Conservation (phyloP, 2,329 filamentous ascomycete species). For the Clonostachys sp. region DNA sequence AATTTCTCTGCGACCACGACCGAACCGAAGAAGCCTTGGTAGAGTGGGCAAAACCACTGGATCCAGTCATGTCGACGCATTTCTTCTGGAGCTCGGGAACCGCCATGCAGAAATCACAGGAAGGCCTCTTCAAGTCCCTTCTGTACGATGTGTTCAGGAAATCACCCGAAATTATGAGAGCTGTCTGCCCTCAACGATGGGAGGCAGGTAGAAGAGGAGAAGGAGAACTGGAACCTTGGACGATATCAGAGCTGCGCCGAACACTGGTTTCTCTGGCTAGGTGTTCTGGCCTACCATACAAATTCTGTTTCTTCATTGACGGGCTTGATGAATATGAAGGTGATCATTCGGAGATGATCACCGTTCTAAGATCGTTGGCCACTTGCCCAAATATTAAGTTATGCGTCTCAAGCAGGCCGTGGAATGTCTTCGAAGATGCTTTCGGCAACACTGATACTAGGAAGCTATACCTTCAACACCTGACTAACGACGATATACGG, state of each 20-base stretch:
- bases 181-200: background rate
- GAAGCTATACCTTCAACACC: conserved; percentile 1
- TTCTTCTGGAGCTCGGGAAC: conserved; percentile 28
- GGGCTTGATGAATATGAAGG: background rate
- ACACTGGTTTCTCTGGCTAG: background rate
- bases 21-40: conserved; percentile 9
- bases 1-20: conserved; percentile 16
- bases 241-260: background rate
- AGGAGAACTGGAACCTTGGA: background rate
- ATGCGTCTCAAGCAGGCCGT: conserved; percentile 20
- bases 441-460: background rate
- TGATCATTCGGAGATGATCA: conserved; percentile 2
- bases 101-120: conserved; percentile 20
- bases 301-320: background rate
- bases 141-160: background rate
- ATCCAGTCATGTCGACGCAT: conserved; percentile 15
- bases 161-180: background rate
- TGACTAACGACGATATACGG: conserved; percentile 1
- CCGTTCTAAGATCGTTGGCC: conserved; percentile 1
- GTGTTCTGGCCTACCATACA: too few relatives aligned
- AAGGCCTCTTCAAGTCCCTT: conserved; percentile 20
- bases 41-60: conserved; percentile 16
- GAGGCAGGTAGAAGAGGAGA: background rate
- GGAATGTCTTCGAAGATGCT: conserved; percentile 4
- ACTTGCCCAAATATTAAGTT: conserved; percentile 14